phyloP scores from a whole-genome alignment of 2,329 filamentous ascomycete genomes.

The Penicillium hesseltinei region DNA sequence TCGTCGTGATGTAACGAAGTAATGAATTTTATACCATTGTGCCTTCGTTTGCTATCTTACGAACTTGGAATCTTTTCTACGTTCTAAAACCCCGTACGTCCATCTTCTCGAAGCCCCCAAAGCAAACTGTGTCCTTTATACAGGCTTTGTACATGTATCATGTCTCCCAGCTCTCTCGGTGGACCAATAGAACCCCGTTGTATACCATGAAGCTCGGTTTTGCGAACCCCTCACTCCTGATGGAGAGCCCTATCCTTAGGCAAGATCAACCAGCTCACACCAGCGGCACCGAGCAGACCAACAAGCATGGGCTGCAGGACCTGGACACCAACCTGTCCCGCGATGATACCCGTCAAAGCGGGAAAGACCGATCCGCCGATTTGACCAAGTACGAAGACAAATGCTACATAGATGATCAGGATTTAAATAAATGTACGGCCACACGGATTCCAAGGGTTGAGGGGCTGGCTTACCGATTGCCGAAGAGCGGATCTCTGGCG shows the following conservation, averaged over 20 bases:
- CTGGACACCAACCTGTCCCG: conserved; percentile 45
- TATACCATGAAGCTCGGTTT: background rate
- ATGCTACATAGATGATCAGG: conserved; percentile 20
- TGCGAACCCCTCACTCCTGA: conserved; percentile 17
- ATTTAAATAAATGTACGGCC: background rate
- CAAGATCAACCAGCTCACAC: conserved; percentile 47
- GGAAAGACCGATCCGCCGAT: conserved; percentile 57
- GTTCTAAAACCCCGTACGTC: background rate
- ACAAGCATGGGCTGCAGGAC: conserved; percentile 55
- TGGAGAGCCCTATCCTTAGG: conserved; percentile 24
- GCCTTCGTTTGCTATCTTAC: conserved; percentile 1
- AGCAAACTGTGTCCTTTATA: background rate
- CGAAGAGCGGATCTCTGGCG: conserved; percentile 47
- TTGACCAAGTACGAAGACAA: conserved; percentile 60
- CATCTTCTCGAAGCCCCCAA: background rate
- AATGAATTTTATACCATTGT: conserved; percentile 24
- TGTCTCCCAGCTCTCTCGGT: background rate
- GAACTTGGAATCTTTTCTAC: background rate
- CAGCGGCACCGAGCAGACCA: conserved; percentile 48
- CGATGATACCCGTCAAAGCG: conserved; percentile 55
- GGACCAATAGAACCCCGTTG: too few relatives aligned
- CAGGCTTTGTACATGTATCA: background rate
- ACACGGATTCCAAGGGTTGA: background rate
- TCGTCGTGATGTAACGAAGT: conserved; percentile 19
- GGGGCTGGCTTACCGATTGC: conserved; percentile 40